Conservation (phyloP, 176 grass and related monocot species). For the Puccinellia tenuiflora region DNA sequence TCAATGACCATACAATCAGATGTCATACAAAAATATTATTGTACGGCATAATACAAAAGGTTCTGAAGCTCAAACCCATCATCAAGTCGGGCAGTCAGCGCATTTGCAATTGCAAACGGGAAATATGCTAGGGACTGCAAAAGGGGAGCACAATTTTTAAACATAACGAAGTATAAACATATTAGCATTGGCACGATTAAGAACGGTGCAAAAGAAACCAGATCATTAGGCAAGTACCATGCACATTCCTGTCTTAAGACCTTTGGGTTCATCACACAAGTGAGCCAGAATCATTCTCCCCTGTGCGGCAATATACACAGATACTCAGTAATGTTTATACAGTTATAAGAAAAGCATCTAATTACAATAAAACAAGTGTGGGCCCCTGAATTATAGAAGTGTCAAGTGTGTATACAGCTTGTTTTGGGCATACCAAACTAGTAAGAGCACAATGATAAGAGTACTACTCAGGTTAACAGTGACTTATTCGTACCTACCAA, state of each 20-base stretch:
- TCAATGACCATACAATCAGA: conserved; percentile 16
- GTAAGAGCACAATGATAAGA: neutral
- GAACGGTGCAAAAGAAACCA: neutral
- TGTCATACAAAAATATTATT: conserved; percentile 4
- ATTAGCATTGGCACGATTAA: neutral
- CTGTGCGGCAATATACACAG: conserved; percentile 39
- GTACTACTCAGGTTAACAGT: neutral
- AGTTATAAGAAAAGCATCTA: neutral
- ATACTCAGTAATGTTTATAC: conserved; percentile 3
- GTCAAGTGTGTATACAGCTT: no score
- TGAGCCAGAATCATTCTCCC: conserved; percentile 98
- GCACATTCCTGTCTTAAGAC: conserved; percentile 99
- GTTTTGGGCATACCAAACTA: neutral
- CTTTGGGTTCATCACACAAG: conserved; percentile 96
- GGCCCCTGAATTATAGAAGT: neutral
- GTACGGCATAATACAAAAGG: neutral
- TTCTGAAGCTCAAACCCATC: conserved; percentile 68
- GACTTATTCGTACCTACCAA: neutral
- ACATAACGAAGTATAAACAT: neutral
- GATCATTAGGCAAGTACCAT: conserved; percentile 53
- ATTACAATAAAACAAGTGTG: neutral
- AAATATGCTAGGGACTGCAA: conserved; percentile 80
- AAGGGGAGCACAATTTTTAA: conserved; percentile 12
- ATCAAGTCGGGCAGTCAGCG: conserved; percentile 75
- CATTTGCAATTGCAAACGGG: conserved; percentile 88